A percentile compares a stretch with the other conserved stretches of the same genome.
These are phyloP conservation scores for Arabidopsis hybrid DNA, from an alignment of 441 rosid genomes.

Conservation along the genomic window DNA sequence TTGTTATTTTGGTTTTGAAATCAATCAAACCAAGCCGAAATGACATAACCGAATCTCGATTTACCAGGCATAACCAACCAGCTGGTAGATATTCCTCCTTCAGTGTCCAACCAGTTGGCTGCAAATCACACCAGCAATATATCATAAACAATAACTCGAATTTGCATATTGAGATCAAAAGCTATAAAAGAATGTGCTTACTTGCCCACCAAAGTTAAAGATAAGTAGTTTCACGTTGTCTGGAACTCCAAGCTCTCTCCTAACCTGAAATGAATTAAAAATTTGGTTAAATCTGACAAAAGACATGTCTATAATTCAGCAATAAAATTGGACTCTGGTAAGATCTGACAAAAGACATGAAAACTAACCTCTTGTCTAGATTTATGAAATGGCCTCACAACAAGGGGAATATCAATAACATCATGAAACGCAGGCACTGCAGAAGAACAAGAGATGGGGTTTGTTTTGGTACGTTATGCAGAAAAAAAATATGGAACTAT, in stretches of 20 bases:
- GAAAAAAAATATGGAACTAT: background rate
- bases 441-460: conserved; percentile 1
- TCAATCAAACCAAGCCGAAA: background rate
- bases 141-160: background rate
- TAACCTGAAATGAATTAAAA: conserved; percentile 52
- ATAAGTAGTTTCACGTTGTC: conserved; percentile 84
- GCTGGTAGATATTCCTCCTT: conserved; percentile 83
- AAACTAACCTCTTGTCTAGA: conserved; percentile 74
- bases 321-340: background rate
- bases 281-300: background rate
- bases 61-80: conserved; percentile 97
- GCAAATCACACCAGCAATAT: conserved; percentile 36
- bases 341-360: background rate
- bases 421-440: conserved; percentile 98
- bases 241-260: conserved; percentile 81
- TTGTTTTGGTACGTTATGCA: background rate
- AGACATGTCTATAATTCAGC: background rate
- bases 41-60: background rate
- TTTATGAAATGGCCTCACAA: conserved; percentile 88
- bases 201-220: conserved; percentile 98
- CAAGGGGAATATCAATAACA: conserved; percentile 90
- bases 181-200: conserved; percentile 31
- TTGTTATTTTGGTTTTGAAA: background rate
- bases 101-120: conserved; percentile 95
- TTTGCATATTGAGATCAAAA: background rate